These are phyloP conservation scores for Ceratobasidium sp. DNA, from an alignment of 1,284 basidiomycete species.

Conservation along the genomic window DNA sequence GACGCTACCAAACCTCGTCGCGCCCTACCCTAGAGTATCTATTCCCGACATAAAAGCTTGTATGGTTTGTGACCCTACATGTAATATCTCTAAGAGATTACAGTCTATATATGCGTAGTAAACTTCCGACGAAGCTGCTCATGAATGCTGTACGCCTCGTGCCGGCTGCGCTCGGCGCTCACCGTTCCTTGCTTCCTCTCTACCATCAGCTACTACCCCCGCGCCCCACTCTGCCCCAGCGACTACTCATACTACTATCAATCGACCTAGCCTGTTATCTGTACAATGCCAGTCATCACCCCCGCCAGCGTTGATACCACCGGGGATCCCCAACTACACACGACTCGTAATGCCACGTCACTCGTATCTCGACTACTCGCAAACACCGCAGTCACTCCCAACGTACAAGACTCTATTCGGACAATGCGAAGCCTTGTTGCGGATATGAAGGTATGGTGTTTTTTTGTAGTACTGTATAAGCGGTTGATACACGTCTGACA, in stretches of 20 bases:
- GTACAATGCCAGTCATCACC: not conserved
- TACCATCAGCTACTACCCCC: too few relatives aligned
- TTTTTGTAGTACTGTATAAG: not conserved
- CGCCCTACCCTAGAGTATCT: too few relatives aligned
- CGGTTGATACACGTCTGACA: not conserved
- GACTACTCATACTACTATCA: not conserved
- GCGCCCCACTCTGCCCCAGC: too few relatives aligned
- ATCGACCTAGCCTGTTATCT: not conserved
- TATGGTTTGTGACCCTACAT: too few relatives aligned
- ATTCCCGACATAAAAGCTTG: too few relatives aligned
- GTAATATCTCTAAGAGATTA: too few relatives aligned
- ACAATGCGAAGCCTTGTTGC: not conserved
- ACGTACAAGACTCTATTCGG: not conserved
- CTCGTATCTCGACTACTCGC: not conserved
- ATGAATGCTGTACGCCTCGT: too few relatives aligned
- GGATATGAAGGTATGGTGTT: not conserved
- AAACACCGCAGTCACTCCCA: not conserved
- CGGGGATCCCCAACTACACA: not conserved
- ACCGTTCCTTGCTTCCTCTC: too few relatives aligned
- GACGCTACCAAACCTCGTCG: too few relatives aligned
- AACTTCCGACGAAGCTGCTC: not conserved
- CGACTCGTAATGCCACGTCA: not conserved
- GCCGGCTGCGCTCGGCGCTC: too few relatives aligned
- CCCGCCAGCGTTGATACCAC: not conserved
- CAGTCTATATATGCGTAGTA: too few relatives aligned